These are phyloP conservation scores for Chlorella sp. DNA, from an alignment of 139 green algal genomes.

Conservation along the genomic window DNA sequence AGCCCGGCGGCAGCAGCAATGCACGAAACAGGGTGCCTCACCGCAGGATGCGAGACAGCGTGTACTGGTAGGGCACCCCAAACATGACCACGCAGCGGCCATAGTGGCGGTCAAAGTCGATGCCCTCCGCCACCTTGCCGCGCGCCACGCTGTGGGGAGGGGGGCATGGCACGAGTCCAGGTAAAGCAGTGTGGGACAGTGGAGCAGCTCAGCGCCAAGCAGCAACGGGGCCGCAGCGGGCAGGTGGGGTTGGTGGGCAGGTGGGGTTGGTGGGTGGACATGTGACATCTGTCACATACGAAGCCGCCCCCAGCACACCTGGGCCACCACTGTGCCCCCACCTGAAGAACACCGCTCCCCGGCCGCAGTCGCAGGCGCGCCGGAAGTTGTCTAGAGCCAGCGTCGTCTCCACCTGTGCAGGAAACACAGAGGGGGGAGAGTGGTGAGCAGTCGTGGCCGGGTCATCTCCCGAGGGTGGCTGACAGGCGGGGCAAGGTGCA, in stretches of 20 bases:
- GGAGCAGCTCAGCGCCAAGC: neutral
- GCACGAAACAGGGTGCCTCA: neutral
- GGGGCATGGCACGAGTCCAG: too few relatives aligned
- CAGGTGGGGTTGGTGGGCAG: neutral
- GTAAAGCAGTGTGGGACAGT: neutral
- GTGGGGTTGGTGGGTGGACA: too few relatives aligned
- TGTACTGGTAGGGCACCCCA: slow-evolving; percentile 97
- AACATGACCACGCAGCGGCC: slow-evolving; percentile 96
- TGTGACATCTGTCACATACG: too few relatives aligned
- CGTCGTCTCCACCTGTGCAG: slow-evolving; percentile 86
- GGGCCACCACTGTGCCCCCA: too few relatives aligned
- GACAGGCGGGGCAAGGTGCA: too few relatives aligned
- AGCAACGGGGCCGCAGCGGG: neutral
- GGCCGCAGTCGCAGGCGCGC: slow-evolving; percentile 94
- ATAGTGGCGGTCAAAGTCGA: slow-evolving; percentile 98
- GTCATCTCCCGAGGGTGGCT: too few relatives aligned
- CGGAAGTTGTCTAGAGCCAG: slow-evolving; percentile 98
- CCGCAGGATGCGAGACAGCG: slow-evolving; percentile 86
- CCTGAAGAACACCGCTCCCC: slow-evolving; percentile 95
- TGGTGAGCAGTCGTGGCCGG: too few relatives aligned
- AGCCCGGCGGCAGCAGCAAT: neutral
- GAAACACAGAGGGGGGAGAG: too few relatives aligned
- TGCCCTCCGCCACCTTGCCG: slow-evolving; percentile 94
- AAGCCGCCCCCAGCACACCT: too few relatives aligned
- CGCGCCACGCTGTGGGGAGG: slow-evolving; percentile 44